These are phyloP conservation scores for Talaromyces piceae DNA, from an alignment of 2,329 filamentous ascomycete genomes.

Conservation along the genomic window DNA sequence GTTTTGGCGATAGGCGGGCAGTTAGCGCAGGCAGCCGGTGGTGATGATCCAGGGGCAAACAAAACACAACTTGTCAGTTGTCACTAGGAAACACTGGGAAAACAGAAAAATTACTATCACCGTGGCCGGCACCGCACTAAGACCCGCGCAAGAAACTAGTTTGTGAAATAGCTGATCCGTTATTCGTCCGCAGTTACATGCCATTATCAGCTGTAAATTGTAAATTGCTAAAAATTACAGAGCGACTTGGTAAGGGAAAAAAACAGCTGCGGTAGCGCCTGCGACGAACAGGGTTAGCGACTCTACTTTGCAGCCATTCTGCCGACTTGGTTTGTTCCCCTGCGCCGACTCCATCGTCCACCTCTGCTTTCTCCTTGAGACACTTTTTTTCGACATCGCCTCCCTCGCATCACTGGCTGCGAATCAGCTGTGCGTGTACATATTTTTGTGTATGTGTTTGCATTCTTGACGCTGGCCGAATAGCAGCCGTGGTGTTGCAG, in stretches of 20 bases:
- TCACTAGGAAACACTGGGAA: too few relatives aligned
- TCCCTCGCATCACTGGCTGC: not conserved
- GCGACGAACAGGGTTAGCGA: not conserved
- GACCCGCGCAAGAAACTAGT: not conserved
- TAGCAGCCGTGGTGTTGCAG: not conserved
- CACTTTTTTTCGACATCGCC: not conserved
- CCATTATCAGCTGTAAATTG: not conserved
- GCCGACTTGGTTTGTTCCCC: not conserved
- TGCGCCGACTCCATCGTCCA: not conserved
- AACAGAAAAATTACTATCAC: too few relatives aligned
- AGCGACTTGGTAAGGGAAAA: too few relatives aligned
- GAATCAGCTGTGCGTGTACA: not conserved
- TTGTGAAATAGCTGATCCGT: not conserved
- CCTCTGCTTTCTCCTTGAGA: not conserved
- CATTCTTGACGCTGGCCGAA: too few relatives aligned
- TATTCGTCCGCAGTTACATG: not conserved
- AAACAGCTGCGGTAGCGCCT: not conserved
- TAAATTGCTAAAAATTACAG: too few relatives aligned
- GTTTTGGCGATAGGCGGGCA: not conserved
- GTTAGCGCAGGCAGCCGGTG: not conserved
- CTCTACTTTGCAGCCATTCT: not conserved
- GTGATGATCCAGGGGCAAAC: constrained; percentile 1
- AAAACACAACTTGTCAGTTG: not conserved
- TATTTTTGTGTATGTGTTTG: not conserved
- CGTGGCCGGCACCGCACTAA: not conserved